A percentile compares a stretch with the other conserved stretches of the same genome.
phyloP scores from a whole-genome alignment of 352 stramenopile species.

The Globisporangium megalacanthum region DNA sequence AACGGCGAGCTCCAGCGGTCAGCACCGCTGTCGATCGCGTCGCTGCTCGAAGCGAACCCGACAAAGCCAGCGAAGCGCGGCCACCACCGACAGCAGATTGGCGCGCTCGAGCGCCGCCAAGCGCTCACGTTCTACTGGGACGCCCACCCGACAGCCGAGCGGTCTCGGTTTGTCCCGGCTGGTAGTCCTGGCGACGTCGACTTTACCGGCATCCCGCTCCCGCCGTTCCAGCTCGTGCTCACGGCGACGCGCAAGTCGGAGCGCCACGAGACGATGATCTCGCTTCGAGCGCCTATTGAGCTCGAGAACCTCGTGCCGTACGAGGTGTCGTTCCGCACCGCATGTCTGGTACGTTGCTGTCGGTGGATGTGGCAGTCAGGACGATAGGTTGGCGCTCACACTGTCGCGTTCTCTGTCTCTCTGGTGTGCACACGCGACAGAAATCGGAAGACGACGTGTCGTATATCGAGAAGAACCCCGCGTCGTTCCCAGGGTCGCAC shows the following conservation, averaged over 20 bases:
- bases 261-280: conserved; percentile 68
- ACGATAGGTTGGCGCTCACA: background rate
- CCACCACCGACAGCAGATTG: conserved; percentile 32
- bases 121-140: conserved; percentile 80
- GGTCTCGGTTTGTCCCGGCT: conserved; percentile 2
- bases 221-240: conserved; percentile 73
- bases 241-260: conserved; percentile 69
- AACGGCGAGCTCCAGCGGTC: conserved; percentile 61
- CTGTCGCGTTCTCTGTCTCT: conserved; percentile 7
- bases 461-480: conserved; percentile 59
- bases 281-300: conserved; percentile 56
- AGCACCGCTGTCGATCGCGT: conserved; percentile 46
- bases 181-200: conserved; percentile 2
- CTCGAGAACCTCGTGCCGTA: conserved; percentile 78
- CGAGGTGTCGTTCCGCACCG: conserved; percentile 61
- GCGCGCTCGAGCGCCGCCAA: conserved; percentile 51
- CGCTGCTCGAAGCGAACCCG: conserved; percentile 36
- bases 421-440: conserved; percentile 7
- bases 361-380: conserved; percentile 8
- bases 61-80: conserved; percentile 22
- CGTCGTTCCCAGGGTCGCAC: conserved; percentile 56
- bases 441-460: conserved; percentile 62
- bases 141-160: conserved; percentile 20
- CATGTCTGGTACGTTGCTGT: conserved; percentile 47
- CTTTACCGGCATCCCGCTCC: conserved; percentile 27